Percentiles rank a stretch among this genome's conserved stretches.
These are phyloP conservation scores for Arachis monticola DNA, from an alignment of 331 rosid genomes.

Conservation along the genomic window DNA sequence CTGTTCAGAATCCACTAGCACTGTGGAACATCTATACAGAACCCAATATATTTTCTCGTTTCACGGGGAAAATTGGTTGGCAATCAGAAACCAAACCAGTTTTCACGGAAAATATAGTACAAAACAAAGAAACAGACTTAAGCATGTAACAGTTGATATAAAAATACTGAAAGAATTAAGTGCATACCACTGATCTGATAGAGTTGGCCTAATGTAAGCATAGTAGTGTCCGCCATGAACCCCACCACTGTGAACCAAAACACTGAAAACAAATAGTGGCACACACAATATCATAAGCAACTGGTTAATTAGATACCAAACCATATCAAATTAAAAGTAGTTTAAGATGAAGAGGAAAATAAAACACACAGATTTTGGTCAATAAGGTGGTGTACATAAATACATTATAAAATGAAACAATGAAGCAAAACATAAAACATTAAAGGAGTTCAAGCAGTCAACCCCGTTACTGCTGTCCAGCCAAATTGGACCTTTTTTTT, in stretches of 20 bases:
- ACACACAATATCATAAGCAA: slow-evolving; percentile 12
- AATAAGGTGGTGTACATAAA: neutral
- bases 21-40: neutral
- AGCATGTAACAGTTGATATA: slow-evolving; percentile 14
- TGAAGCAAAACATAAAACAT: neutral
- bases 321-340: neutral
- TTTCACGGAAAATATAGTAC: slow-evolving; percentile 22
- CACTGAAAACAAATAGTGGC: slow-evolving; percentile 60
- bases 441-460: neutral
- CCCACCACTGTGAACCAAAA: slow-evolving; percentile 88
- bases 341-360: neutral
- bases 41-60: neutral
- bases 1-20: neutral
- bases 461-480: neutral
- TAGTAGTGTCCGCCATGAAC: slow-evolving; percentile 93
- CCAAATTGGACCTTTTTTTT: neutral
- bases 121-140: slow-evolving; percentile 7
- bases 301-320: slow-evolving; percentile 5
- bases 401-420: neutral
- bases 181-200: slow-evolving; percentile 81
- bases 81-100: neutral
- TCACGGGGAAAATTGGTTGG: neutral
- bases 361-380: neutral
- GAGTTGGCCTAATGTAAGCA: slow-evolving; percentile 84
- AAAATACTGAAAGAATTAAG: slow-evolving; percentile 2